Evolutionary conservation across 129 eudicot species (phyloP).

Genomic region (Gnaphalium uliginosum): DNA sequence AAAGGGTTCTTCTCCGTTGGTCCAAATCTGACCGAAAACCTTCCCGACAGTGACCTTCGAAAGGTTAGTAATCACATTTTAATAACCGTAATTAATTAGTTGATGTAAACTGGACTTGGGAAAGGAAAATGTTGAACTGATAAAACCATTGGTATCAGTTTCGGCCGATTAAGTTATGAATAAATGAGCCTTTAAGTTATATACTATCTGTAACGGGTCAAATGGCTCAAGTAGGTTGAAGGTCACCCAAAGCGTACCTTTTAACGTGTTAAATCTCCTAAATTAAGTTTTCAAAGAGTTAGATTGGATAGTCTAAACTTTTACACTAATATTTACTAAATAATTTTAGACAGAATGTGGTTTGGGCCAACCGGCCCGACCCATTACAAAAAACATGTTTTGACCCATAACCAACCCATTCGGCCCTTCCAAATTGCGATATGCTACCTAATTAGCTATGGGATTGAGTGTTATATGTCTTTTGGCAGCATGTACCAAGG

Average conservation of each 20-base stretch:
- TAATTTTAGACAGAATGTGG: neutral
- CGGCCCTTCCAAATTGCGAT: neutral
- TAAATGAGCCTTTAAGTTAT: neutral
- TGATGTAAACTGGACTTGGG: neutral
- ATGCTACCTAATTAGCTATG: neutral
- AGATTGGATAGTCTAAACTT: no score
- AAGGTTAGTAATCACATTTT: constrained; percentile 32
- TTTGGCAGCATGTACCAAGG: constrained; percentile 45
- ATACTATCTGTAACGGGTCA: neutral
- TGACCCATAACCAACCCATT: neutral
- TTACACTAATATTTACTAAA: neutral
- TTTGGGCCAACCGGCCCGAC: neutral
- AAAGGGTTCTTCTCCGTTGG: constrained; percentile 44
- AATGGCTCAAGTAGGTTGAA: neutral
- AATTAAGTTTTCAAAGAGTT: neutral
- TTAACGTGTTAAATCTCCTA: no score
- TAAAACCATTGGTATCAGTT: neutral
- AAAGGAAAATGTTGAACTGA: neutral
- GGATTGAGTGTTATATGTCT: neutral
- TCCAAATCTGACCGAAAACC: constrained; percentile 32
- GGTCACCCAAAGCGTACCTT: no score
- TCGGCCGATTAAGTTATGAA: no score
- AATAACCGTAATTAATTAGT: neutral
- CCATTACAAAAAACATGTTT: neutral
- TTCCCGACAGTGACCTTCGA: constrained; percentile 42